Conservation (phyloP, 371 early-diverging fungal species). For the Circinella minor region DNA sequence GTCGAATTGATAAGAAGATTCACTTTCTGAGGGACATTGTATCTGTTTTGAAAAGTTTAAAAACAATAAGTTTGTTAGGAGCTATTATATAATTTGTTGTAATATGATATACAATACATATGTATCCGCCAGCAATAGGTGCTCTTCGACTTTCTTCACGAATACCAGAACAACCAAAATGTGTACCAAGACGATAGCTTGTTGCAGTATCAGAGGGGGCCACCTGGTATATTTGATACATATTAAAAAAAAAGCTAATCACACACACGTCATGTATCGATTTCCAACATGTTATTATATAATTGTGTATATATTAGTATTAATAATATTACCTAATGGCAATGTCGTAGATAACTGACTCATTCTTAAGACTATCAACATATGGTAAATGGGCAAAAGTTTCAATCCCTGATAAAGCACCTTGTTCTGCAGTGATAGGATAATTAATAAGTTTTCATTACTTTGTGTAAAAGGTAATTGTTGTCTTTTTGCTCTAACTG, state of each 20-base stretch:
- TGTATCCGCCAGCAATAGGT: constrained; percentile 23
- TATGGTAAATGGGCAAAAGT: constrained; percentile 37
- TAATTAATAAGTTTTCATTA: neutral
- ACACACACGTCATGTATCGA: too few relatives aligned
- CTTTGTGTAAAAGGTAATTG: neutral
- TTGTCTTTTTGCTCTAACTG: neutral
- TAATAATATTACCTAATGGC: constrained; percentile 13
- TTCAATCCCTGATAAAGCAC: constrained; percentile 30
- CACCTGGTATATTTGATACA: constrained; percentile 3
- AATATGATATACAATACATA: too few relatives aligned
- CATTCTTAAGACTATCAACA: constrained; percentile 21
- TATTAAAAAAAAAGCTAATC: too few relatives aligned
- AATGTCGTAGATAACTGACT: constrained; percentile 23
- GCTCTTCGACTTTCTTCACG: constrained; percentile 31
- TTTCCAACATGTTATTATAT: too few relatives aligned
- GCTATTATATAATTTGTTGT: too few relatives aligned
- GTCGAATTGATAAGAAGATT: constrained; percentile 30
- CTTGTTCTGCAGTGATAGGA: constrained; percentile 14
- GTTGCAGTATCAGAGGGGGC: constrained; percentile 28
- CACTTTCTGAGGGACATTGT: constrained; percentile 26
- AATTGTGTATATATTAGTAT: too few relatives aligned
- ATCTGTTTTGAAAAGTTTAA: too few relatives aligned
- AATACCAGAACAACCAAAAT: constrained; percentile 38
- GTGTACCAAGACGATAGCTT: constrained; percentile 33
- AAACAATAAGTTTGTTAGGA: too few relatives aligned